Percentiles rank a stretch among this genome's conserved stretches.
Evolutionary conservation across 495 filamentous ascomycete species (phyloP).

Genomic region (Aspergillus egyptiacus): DNA sequence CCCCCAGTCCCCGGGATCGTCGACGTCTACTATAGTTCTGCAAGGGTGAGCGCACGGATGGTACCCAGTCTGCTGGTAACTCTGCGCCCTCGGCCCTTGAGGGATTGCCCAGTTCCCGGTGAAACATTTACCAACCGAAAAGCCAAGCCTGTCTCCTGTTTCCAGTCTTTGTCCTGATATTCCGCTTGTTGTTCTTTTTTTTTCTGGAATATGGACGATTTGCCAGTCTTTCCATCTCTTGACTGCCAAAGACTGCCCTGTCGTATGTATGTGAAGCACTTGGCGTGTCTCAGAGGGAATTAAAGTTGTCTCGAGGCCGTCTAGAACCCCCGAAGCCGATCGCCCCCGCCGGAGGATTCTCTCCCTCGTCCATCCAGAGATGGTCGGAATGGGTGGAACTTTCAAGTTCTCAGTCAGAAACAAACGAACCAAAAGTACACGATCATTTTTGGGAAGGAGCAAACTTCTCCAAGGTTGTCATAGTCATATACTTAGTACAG

Average conservation of each 20-base stretch:
- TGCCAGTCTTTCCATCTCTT: no score
- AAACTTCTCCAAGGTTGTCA: no score
- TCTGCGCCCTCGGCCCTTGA: background rate
- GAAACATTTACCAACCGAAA: background rate
- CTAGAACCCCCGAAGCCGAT: background rate
- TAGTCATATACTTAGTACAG: no score
- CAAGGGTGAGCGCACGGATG: conserved; percentile 10
- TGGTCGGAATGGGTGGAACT: background rate
- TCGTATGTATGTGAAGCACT: background rate
- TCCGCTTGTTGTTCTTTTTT: no score
- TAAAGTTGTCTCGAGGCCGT: background rate
- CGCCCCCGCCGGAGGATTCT: background rate
- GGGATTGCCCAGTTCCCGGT: no score
- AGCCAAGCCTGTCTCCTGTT: background rate
- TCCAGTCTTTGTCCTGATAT: background rate
- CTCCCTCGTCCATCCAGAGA: background rate
- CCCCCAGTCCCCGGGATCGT: background rate
- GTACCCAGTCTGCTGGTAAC: conserved; percentile 5
- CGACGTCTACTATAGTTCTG: background rate
- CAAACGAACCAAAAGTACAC: background rate
- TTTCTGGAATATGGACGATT: no score
- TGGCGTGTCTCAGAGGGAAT: conserved; percentile 5
- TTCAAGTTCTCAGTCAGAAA: background rate
- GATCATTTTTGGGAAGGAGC: background rate
- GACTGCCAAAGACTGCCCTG: no score